Base-by-base conservation (phyloP, 306 rosid genomes). In the Dalbergia cultrata region DNA sequence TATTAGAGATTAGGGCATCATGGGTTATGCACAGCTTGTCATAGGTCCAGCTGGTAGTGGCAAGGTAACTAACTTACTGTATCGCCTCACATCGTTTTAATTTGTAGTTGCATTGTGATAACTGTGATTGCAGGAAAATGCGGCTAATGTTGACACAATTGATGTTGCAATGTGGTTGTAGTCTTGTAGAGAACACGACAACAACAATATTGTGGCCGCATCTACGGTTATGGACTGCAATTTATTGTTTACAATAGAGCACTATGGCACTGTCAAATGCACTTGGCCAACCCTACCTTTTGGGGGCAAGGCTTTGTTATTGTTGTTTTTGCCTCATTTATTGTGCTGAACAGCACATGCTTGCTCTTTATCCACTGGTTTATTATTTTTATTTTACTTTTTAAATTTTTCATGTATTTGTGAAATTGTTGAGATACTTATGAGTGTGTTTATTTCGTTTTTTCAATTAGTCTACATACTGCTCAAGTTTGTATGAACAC, bases 1-100 rank as follows among this genome's bases (percentile, higher is more conserved):
- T 21, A 61, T 68, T 78, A 34, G 22, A 34, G 13, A 54, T n/a
- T 31, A 75, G 72, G 31, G 62, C 72, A 16, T 60, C 43, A 92
- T 92, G 96, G 91, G 89, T 54, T 88, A 76, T 77, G 94, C 91
- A 7, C 94, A 89, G 61, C 89, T 88, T 41, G 90, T 89, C 61
- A 89, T 89, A 13, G 92, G 92, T 72, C 92, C 96, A 13, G 91
- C 96, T 45, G 95, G 95, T 81, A 88, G 92, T 52, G 95, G 91
- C 87, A 85, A 93, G 96, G 97, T 93, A 84, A 79, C 74, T 59
- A n/a, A 4, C 35, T 21, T 21, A 21, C 22, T 43, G 2, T 16
- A 14, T 58, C 9, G 7, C 62, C 18, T 45, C 5, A 0, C 31
- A 26, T 26, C 31, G 26, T 50, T 13, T 50, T 13, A 16, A 13